Conservation (phyloP, 2,329 filamentous ascomycete genomes). For the Pseudocercospora macadamiae region DNA sequence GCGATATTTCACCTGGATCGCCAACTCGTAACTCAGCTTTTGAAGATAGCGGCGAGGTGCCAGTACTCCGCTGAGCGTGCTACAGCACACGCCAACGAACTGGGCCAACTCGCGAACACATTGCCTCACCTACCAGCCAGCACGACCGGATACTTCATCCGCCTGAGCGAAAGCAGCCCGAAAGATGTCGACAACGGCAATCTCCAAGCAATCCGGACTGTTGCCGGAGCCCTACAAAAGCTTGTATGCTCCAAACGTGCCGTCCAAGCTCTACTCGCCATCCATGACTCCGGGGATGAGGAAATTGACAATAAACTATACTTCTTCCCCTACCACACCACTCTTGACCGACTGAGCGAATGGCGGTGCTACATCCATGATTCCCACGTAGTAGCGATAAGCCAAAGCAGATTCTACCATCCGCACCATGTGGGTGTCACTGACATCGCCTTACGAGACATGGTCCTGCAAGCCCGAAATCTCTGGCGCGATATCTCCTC, state of each 20-base stretch:
- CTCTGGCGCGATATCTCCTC: background rate
- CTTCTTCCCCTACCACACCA: slow-evolving; percentile 11
- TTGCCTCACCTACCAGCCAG: background rate
- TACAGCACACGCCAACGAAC: background rate
- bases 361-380: slow-evolving; percentile 16
- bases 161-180: slow-evolving; percentile 12
- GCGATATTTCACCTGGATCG: background rate
- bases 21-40: background rate
- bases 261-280: slow-evolving; percentile 11
- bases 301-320: slow-evolving; percentile 9
- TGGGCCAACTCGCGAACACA: background rate
- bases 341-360: slow-evolving; percentile 13
- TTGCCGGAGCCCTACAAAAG: slow-evolving; percentile 8
- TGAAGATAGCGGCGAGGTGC: slow-evolving; percentile 1
- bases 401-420: slow-evolving; percentile 14
- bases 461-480: background rate
- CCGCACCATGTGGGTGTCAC: slow-evolving; percentile 6
- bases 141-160: background rate
- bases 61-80: background rate
- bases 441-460: background rate
- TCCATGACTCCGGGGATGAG: background rate
- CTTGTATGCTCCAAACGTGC: slow-evolving; percentile 12
- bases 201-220: background rate
- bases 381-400: slow-evolving; percentile 8
- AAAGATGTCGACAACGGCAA: slow-evolving; percentile 15